Base-by-base conservation (phyloP, 2,329 filamentous ascomycete species). In the Aspergillus ruber region DNA sequence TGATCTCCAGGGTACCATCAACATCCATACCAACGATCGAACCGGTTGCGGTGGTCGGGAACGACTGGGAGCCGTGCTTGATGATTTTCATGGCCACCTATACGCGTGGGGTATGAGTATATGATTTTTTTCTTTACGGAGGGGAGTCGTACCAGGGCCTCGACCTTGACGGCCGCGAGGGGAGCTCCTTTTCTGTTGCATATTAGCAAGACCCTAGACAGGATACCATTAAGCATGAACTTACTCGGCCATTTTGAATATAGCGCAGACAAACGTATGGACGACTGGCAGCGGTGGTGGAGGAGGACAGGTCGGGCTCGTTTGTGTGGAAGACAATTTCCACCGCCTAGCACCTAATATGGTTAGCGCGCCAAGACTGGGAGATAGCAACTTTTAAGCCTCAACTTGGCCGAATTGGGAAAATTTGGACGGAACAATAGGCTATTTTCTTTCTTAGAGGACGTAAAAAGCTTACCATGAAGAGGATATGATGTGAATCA, bases 11-110 rank as follows among this genome's bases (percentile, higher is more conserved):
- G 50, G 84, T 78, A 56, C 82, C 82, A 56, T 86, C 83, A 62
- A 82, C 81, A 71, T 97, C 91, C 88, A 97, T 90, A 61, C 93
- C 93, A 51, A 96, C 90, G 52, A 96, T 81, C 53, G 86, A 88
- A 53, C 91, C 91, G 47, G 90, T 96, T 48, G 90, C 89, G 48
- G 84, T 84, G 45, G 89, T 91, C 43, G 91, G 91, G 75, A 95
- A 96, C 46, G 81, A 80, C 62, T 87, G 82, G 49, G 89, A 86
- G 75, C 88, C 89, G 77, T 96, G 90, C 75, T 94, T 96, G 73
- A 94, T 90, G 69, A 97, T 90, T 79, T 96, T 95, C 86, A 96
- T 91, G 60, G 95, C 88, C 64, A 94, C 88, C 88, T 93, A 59
- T 49, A 60, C 21, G 44, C 42, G 42, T 50, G 42, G 43, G 45